phyloP scores from a whole-genome alignment of 2,329 filamentous ascomycete genomes.

The Aspergillus pseudotamarii region DNA sequence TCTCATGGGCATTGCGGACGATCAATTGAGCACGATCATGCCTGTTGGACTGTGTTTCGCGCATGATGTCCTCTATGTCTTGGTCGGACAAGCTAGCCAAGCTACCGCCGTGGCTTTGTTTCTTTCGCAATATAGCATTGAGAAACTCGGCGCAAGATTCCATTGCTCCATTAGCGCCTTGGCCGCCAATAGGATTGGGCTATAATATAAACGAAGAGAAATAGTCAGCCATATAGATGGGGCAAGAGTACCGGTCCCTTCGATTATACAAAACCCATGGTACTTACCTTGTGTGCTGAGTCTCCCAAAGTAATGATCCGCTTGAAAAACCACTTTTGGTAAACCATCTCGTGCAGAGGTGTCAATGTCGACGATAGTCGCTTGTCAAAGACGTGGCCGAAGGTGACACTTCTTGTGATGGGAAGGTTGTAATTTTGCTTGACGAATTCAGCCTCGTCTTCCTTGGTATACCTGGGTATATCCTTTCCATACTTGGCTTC shows the following conservation, averaged over 20 bases:
- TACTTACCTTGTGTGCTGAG: slow-evolving; percentile 3
- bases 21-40: neutral
- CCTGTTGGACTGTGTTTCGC: neutral
- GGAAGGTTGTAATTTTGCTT: neutral
- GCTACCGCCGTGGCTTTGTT: neutral
- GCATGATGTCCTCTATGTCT: neutral
- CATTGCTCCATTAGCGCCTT: slow-evolving; percentile 3
- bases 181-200: neutral
- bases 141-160: slow-evolving; percentile 4
- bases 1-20: neutral
- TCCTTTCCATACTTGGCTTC: neutral
- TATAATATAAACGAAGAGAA: neutral
- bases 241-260: no score
- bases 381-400: slow-evolving; percentile 1
- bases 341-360: slow-evolving; percentile 1
- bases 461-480: neutral
- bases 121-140: slow-evolving; percentile 2
- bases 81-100: neutral
- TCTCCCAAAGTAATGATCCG: slow-evolving; percentile 3
- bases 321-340: slow-evolving; percentile 3
- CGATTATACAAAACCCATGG: no score
- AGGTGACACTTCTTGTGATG: neutral
- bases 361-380: neutral
- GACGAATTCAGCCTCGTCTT: neutral
- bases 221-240: neutral